Percentiles rank a stretch among this genome's conserved stretches.
These are phyloP conservation scores for Sugiyamaella neomexicana DNA, from an alignment of 1,139 yeast species.

Conservation along the genomic window DNA sequence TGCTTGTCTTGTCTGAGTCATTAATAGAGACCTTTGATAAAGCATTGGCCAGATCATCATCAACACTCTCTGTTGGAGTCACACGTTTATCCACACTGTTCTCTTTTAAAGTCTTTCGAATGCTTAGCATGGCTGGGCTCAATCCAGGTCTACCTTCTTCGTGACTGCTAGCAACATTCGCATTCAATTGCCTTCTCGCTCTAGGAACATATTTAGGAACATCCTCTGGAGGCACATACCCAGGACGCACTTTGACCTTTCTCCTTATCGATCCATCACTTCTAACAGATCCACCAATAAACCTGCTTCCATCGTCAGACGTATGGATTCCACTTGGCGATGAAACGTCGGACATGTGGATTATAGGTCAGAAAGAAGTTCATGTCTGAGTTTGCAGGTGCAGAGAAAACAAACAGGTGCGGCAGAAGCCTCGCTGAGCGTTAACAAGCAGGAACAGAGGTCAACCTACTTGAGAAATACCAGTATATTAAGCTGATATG, in stretches of 20 bases:
- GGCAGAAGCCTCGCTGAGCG: no score
- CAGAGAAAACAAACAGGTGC: no score
- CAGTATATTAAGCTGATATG: no score
- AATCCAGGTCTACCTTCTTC: not conserved
- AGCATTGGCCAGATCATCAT: conserved; percentile 17
- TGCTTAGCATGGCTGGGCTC: not conserved
- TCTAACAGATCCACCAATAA: conserved; percentile 39
- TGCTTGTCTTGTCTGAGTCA: not conserved
- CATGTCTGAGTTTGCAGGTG: no score
- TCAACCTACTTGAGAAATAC: no score
- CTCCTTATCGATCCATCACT: conserved; percentile 45
- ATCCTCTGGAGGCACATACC: conserved; percentile 44
- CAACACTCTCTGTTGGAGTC: not conserved
- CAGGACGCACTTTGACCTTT: conserved; percentile 42
- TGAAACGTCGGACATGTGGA: not conserved
- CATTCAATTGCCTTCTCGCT: conserved; percentile 21
- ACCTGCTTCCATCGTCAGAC: conserved; percentile 31
- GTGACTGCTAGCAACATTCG: not conserved
- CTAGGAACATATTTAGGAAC: conserved; percentile 38
- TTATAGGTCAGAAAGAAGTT: not conserved
- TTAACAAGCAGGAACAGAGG: no score
- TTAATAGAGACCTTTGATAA: conserved; percentile 14
- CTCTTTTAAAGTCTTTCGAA: not conserved
- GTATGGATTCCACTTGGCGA: conserved; percentile 22
- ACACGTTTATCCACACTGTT: not conserved